A percentile compares a stretch with the other conserved stretches of the same genome.
phyloP scores from a whole-genome alignment of 2,329 filamentous ascomycete species.

The Monosporascus sp. region DNA sequence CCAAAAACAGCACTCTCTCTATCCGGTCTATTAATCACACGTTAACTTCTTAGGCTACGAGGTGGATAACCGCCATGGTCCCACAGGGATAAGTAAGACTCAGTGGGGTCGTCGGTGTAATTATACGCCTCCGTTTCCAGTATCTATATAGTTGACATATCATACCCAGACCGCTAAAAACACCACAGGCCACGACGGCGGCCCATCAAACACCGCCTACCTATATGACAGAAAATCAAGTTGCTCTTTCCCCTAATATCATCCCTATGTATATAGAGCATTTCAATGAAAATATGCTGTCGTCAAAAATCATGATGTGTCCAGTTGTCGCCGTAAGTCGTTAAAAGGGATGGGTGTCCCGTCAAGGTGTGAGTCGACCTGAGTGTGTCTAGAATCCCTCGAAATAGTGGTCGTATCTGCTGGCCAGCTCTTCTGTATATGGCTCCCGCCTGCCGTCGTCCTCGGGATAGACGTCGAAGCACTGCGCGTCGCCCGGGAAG shows the following conservation, averaged over 20 bases:
- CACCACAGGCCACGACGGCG: not conserved
- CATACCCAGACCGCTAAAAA: not conserved
- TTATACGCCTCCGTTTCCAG: too few relatives aligned
- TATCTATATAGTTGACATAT: too few relatives aligned
- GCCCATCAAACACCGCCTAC: not conserved
- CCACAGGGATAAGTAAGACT: too few relatives aligned
- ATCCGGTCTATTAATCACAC: too few relatives aligned
- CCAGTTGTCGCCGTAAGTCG: not conserved
- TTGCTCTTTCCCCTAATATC: not conserved
- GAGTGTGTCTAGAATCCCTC: constrained; percentile 55
- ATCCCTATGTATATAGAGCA: not conserved
- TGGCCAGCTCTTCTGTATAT: constrained; percentile 64
- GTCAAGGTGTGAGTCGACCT: too few relatives aligned
- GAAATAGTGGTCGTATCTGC: constrained; percentile 67
- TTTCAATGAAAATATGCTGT: not conserved
- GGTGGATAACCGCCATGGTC: too few relatives aligned
- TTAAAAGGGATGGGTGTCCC: too few relatives aligned
- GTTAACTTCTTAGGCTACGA: too few relatives aligned
- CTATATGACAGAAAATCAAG: not conserved
- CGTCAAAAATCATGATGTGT: not conserved
- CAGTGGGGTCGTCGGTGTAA: too few relatives aligned
- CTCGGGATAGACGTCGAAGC: constrained; percentile 79
- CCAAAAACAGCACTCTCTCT: too few relatives aligned
- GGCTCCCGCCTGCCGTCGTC: constrained; percentile 60
- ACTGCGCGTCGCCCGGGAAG: constrained; percentile 69